Percentiles rank a stretch among this genome's conserved stretches.
Evolutionary conservation across 306 rosid genomes (phyloP).

Genomic region (Castanopsis chinensis): DNA sequence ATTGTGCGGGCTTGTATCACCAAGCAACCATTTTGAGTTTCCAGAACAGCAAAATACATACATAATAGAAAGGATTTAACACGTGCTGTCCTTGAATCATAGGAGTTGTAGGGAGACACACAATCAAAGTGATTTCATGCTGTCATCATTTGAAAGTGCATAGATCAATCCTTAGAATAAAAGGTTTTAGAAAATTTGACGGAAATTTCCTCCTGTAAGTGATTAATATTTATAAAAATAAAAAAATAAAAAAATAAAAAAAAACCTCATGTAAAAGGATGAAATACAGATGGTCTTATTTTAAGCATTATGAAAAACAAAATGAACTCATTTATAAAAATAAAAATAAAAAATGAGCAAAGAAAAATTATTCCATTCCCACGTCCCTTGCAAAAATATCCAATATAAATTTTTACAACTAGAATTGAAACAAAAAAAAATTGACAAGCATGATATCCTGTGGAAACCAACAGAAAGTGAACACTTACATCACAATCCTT

Average conservation of each 20-base stretch:
- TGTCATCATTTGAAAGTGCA: neutral
- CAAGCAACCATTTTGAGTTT: neutral
- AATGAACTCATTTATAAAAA: neutral
- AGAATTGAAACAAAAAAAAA: too few species aligned
- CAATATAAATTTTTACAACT: neutral
- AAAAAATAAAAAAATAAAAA: neutral
- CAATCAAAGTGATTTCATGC: neutral
- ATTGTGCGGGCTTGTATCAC: neutral
- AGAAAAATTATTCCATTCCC: neutral
- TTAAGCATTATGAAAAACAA: neutral
- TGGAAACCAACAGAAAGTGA: neutral
- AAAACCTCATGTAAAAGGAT: neutral
- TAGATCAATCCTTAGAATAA: neutral
- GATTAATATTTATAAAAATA: neutral
- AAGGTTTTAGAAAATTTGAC: neutral
- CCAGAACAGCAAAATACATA: neutral
- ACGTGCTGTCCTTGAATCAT: neutral
- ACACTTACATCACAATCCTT: neutral
- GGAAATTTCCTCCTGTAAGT: neutral
- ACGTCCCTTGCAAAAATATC: neutral
- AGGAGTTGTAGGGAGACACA: neutral
- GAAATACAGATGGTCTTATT: too few species aligned
- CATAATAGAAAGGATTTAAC: neutral
- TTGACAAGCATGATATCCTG: neutral
- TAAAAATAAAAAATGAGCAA: too few species aligned